Evolutionary conservation across 2,329 filamentous ascomycete species (phyloP), one percentile per base, ranked within the genome.

Genomic region (Chrysoporthe deuterocubensis): DNA sequence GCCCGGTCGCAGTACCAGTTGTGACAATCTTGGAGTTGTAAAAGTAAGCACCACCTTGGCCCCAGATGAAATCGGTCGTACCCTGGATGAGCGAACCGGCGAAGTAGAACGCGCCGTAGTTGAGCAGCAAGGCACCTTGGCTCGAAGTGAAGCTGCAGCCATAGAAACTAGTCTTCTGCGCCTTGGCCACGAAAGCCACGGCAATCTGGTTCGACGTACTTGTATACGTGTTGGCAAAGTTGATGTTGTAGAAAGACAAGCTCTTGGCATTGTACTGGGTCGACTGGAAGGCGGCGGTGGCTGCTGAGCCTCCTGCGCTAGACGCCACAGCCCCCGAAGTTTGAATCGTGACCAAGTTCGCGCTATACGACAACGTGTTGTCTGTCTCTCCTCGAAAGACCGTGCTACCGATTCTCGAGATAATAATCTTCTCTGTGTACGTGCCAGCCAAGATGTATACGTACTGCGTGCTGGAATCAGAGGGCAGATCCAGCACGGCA

Each of bases 361-460:
- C 75, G 14, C 75, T 71, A 72, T 84, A 86, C 26, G 77, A 76
- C 40, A 77, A 74, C 4, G 80, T 77, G 54, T 80, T 76, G 46
- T 74, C 74, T 0, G 84, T 85, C 72, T 82, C 81, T 26, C 85
- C 84, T 11, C 71, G 67, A 68, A 85, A 84, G 70, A 87, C 80
- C 9, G 81, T 84, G 16, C 80, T 75, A 3, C 81, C 82, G 21
- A 77, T 79, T 60, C 83, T 78, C 13, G 63, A 52, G 61, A 87
- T 78, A 72, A 81, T 82, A 64, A 87, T 81, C 72, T 86, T 84
- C 73, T 86, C 84, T 26, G 77, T 76, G 77, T 87, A 87, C 48
- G 81, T 84, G 2, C 85, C 85, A 44, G 81, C 76, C 69, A 84
- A 74, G 72, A 87, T 84, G 76, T 85, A 86, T 75, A 87, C 85